Percentiles rank a stretch among this genome's conserved stretches.
Conservation (phyloP, 202 grass and related monocot genomes). For the Hordeum pubiflorum region DNA sequence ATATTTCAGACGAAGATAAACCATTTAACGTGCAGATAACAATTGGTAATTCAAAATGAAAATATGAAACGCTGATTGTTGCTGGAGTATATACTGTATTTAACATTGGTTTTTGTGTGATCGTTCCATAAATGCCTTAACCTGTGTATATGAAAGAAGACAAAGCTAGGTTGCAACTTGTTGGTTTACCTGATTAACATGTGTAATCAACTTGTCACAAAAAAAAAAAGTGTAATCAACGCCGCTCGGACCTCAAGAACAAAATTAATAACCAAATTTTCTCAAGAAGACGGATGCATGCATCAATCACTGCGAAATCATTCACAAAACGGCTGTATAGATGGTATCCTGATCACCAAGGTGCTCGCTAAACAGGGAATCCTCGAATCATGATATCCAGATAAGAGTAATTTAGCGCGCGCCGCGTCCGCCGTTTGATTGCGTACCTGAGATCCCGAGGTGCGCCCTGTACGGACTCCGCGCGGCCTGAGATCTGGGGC, state of each 20-base stretch:
- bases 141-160: not conserved
- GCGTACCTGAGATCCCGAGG: constrained; percentile 10
- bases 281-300: not conserved
- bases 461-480: not conserved
- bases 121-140: not conserved
- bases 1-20: not conserved
- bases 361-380: not conserved
- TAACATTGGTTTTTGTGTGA: not conserved
- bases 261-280: not conserved
- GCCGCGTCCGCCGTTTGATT: not conserved
- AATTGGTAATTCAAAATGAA: not conserved
- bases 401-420: not conserved
- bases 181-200: not conserved
- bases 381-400: not conserved
- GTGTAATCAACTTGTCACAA: not conserved
- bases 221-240: not conserved
- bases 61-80: not conserved
- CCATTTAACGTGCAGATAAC: not conserved
- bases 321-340: not conserved
- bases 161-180: not conserved
- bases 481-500: not conserved
- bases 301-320: not conserved
- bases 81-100: not conserved
- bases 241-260: not conserved
- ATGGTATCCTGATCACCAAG: not conserved